Evolutionary conservation across 768 basidiomycete species (phyloP), one percentile per base, ranked within the genome.

Genomic region (Suillus occidentalis): DNA sequence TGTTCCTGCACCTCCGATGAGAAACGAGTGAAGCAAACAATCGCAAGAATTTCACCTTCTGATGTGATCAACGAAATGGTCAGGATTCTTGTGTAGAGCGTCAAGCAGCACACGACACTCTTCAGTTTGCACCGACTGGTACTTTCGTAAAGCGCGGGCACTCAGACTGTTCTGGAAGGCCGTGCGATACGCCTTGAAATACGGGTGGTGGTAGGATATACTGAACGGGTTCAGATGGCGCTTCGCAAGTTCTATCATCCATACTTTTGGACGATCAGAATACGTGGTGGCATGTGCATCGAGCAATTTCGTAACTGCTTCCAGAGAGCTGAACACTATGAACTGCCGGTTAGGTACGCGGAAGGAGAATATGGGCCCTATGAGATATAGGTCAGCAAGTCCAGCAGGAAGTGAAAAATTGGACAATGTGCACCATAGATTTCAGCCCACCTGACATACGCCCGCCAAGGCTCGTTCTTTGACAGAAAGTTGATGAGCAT

Each of bases 131-230:
- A 56, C n/a, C 36, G n/a, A 56, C 28, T 14, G 34, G 55, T 56
- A 56, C 13, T n/a, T 56, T 56, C n/a, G 55, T 56, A 56, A 37
- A 8, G 20, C n/a, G n/a, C 36, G 34, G n/a, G 55, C 12, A 37
- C n/a, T 37, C 34, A 56, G 36, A 10, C 55, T 37, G 6, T 12
- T 20, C 36, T 56, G 37, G 36, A 56, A 8, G 12, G 34, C n/a
- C 13, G 34, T 36, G 34, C 55, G 55, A 36, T 56, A 56, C 34
- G 12, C n/a, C 55, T 56, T 56, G 34, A 56, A 56, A 56, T 56
- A 12, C 55, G 55, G 55, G 36, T 56, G 55, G 13, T n/a, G 3
- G 34, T n/a, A 56, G 36, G 20, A 36, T 56, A 56, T n/a, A n/a
- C n/a, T n/a, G 55, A 36, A 56, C 20, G 34, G 20, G 34, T 12